Conservation (phyloP, 106 monocot species). For the Dioscorea alata region DNA sequence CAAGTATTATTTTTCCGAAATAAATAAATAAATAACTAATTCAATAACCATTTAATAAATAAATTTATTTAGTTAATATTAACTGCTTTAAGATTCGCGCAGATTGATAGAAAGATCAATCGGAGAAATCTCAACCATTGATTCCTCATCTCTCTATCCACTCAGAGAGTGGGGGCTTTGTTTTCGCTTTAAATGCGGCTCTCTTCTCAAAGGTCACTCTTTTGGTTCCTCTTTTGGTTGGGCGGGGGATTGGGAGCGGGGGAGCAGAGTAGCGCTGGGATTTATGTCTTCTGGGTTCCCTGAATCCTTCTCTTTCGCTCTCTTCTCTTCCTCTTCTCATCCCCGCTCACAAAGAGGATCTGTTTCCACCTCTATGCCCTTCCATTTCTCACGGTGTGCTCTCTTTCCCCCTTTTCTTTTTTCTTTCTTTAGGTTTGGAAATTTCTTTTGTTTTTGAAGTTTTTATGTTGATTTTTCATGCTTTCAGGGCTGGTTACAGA, state of each 20-base stretch:
- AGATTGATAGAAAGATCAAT: no score
- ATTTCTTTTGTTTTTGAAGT: not conserved
- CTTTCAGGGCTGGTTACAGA: constrained; percentile 30
- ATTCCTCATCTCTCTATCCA: constrained; percentile 1
- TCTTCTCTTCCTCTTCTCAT: not conserved
- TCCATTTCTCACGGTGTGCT: constrained; percentile 11
- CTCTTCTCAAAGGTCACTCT: not conserved
- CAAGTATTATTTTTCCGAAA: no score
- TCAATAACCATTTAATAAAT: no score
- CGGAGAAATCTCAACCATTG: not conserved
- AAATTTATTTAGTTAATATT: no score
- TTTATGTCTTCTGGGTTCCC: no score
- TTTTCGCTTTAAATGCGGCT: not conserved
- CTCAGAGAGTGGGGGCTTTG: not conserved
- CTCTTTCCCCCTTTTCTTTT: not conserved
- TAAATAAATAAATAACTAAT: no score
- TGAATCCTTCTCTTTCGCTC: not conserved
- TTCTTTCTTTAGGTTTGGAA: not conserved
- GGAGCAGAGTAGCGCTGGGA: no score
- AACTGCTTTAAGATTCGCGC: no score
- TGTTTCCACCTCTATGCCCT: constrained; percentile 23
- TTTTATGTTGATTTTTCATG: no score
- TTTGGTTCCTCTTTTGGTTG: no score
- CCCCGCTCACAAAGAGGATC: constrained; percentile 2
- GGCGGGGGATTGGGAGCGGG: no score